phyloP scores from a whole-genome alignment of 2,329 filamentous ascomycete genomes.

The Pseudogymnoascus sp. region DNA sequence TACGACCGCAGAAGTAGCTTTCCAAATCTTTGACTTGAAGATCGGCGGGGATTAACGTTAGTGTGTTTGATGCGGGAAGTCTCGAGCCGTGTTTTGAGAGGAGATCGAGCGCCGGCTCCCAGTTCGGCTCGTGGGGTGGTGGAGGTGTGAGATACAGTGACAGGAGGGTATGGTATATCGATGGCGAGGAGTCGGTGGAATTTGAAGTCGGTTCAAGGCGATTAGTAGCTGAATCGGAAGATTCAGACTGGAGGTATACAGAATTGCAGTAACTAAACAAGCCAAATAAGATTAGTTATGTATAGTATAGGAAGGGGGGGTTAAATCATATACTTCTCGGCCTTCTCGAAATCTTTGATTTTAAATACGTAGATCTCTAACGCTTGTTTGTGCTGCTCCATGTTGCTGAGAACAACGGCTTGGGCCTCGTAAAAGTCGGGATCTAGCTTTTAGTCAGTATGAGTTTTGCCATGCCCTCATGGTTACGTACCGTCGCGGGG shows the following conservation, averaged over 20 bases:
- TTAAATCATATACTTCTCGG: constrained; percentile 67
- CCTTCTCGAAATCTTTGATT: constrained; percentile 76
- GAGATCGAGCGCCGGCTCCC: constrained; percentile 73
- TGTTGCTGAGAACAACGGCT: constrained; percentile 85
- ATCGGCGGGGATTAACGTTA: constrained; percentile 75
- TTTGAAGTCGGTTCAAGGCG: constrained; percentile 28
- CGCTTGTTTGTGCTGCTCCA: constrained; percentile 91
- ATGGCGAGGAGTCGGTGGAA: constrained; percentile 50
- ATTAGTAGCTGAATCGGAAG: constrained; percentile 23
- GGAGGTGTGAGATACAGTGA: constrained; percentile 83
- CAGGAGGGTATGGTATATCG: constrained; percentile 87
- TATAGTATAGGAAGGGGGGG: background rate
- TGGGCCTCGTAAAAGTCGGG: constrained; percentile 80
- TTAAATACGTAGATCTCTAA: constrained; percentile 98
- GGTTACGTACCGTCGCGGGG: constrained; percentile 63
- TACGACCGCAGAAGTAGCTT: constrained; percentile 85
- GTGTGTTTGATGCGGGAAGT: constrained; percentile 76
- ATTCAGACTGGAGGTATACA: constrained; percentile 58
- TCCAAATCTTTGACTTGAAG: constrained; percentile 74
- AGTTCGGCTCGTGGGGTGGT: constrained; percentile 61
- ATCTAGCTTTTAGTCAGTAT: constrained; percentile 44
- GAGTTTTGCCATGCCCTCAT: background rate
- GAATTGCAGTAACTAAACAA: constrained; percentile 73
- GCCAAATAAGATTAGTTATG: constrained; percentile 16
- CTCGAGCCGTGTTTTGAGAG: constrained; percentile 90